Evolutionary conservation across 768 basidiomycete genomes (phyloP), one percentile per base, ranked within the genome.

Genomic region (Suillus decipiens): DNA sequence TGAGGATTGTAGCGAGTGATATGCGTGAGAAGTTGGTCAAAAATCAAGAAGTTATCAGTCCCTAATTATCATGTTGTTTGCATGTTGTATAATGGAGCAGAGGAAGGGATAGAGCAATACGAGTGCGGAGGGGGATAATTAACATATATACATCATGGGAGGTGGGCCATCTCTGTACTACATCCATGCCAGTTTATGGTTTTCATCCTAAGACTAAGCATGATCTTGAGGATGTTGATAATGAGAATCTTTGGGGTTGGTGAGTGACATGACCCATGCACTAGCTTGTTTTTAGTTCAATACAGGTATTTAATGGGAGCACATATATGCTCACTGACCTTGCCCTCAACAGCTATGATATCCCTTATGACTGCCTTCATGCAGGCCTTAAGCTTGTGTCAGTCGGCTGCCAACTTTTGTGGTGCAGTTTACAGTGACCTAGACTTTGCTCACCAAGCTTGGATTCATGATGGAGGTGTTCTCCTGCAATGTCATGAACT

Each of bases 201-300:
- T 76, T 97, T 96, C 89, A 96, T 93, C 5, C 86, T 0, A 80
- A 69, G n/a, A 95, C 92, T 89, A 1, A 43, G 85, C 88, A 98
- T 90, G 47, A 94, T 73, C 72, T 97, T 95, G 45, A 95, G 81
- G 68, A 98, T 94, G 10, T 92, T 91, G 41, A 41, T 91, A 69
- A 98, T 86, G 19, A 95, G 10, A 98, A 82, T 64, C 88, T 90
- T 59, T 92, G 0, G 91, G 80, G 17, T 86, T 83, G 36, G 97
- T 80, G 2, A 96, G 84, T 5, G 82, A 78, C 34, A 1, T 9
- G n/a, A 3, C 81, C 79, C 24, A 95, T 72, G 42, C 28, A 64
- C 28, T 42, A 61, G 59, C 54, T 53, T 72, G 22, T 22, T 22
- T n/a, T 14, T 15, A 24, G 34, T 14, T 24, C 19, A 14, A 14